phyloP scores from a whole-genome alignment of 441 rosid genomes.

The Isatis lusitanica region DNA sequence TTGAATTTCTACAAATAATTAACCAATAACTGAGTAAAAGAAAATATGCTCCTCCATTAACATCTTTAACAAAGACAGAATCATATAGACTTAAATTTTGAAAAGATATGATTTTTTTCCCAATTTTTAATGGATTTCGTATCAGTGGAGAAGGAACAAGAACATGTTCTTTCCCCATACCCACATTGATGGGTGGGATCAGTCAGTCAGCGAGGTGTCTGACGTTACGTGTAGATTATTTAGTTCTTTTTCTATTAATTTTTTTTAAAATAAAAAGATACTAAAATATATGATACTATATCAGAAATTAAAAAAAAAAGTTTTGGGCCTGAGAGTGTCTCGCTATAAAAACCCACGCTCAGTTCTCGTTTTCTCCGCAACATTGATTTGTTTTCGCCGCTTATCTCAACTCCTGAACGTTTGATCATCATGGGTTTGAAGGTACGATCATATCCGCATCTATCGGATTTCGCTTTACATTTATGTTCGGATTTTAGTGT shows the following conservation, averaged over 20 bases:
- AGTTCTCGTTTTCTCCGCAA: constrained; percentile 37
- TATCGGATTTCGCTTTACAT: neutral
- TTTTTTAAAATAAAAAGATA: too few relatives aligned
- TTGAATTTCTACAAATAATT: neutral
- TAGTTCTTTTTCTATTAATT: neutral
- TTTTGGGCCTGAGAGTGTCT: neutral
- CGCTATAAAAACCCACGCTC: constrained; percentile 3
- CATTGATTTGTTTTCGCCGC: neutral
- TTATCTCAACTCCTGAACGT: constrained; percentile 3
- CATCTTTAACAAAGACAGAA: neutral
- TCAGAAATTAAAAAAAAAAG: neutral
- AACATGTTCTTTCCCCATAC: constrained; percentile 23
- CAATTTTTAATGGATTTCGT: neutral
- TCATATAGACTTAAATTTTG: too few relatives aligned
- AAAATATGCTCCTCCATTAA: neutral
- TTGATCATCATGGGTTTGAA: constrained; percentile 34
- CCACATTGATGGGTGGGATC: constrained; percentile 8
- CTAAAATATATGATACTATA: too few relatives aligned
- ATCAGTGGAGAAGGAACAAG: constrained; percentile 27
- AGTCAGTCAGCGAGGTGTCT: neutral
- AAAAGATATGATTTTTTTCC: too few relatives aligned
- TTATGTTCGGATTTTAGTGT: constrained; percentile 6
- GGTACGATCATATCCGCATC: constrained; percentile 19
- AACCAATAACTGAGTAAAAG: neutral
- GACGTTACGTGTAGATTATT: neutral